A percentile compares a stretch with the other conserved stretches of the same genome.
These are phyloP conservation scores for Solanum dulcamara DNA, from an alignment of 257 asterid species.

Conservation along the genomic window DNA sequence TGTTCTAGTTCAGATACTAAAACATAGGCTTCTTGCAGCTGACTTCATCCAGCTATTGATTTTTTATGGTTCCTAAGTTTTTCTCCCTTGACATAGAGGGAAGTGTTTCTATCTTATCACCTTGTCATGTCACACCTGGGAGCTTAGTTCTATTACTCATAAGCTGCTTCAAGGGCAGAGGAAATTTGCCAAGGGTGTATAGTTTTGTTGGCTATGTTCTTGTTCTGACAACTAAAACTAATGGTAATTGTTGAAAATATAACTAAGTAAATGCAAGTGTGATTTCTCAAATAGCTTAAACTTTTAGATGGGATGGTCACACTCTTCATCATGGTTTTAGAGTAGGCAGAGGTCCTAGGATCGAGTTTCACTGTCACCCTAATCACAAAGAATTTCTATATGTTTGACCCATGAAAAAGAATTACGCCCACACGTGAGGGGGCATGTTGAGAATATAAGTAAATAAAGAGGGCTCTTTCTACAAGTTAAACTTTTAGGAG, in stretches of 20 bases:
- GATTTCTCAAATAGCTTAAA: background rate
- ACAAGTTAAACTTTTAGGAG: background rate
- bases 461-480: background rate
- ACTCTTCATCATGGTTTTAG: background rate
- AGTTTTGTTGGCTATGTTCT: background rate
- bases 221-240: background rate
- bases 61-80: background rate
- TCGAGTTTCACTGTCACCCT: background rate
- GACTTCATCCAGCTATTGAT: background rate
- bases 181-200: background rate
- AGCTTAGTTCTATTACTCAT: background rate
- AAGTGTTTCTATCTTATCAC: background rate
- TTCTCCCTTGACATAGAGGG: background rate
- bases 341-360: background rate
- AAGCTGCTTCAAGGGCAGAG: background rate
- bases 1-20: background rate
- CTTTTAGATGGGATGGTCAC: background rate
- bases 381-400: background rate
- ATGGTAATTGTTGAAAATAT: background rate
- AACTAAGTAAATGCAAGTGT: background rate
- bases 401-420: background rate
- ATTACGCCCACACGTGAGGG: background rate
- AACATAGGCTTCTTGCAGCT: background rate
- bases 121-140: background rate
- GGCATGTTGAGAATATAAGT: background rate